Percentiles rank a stretch among this genome's conserved stretches.
Conservation (phyloP, 108 stramenopile genomes). For the Nannochloropsis gaditana region DNA sequence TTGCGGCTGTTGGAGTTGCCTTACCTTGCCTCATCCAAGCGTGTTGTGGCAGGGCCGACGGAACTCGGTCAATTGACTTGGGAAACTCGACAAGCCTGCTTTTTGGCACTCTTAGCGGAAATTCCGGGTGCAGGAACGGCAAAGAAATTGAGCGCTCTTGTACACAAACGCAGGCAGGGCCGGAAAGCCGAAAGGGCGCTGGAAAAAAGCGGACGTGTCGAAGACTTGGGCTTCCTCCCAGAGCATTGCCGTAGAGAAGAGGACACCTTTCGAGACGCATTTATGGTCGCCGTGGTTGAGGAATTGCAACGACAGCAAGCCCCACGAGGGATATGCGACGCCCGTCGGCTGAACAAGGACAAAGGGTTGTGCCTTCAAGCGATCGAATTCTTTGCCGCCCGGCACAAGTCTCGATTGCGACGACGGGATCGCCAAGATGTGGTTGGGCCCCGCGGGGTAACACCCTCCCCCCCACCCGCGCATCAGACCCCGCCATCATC, state of each 20-base stretch:
- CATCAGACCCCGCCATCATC: no score
- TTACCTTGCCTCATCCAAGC: neutral
- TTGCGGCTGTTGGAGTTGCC: neutral
- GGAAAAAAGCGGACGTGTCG: slow-evolving; percentile 5
- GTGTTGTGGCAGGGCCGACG: neutral
- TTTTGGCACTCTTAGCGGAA: slow-evolving; percentile 3
- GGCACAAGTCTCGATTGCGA: neutral
- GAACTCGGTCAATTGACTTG: neutral
- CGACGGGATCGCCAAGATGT: no score
- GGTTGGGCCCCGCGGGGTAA: no score
- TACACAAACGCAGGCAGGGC: slow-evolving; percentile 2
- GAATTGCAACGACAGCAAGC: slow-evolving; percentile 19
- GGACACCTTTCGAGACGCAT: neutral
- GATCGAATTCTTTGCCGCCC: neutral
- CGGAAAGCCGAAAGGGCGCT: neutral
- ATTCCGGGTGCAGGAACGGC: neutral
- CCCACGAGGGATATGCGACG: neutral
- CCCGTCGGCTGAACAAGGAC: neutral
- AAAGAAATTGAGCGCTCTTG: neutral
- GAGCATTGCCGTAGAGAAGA: slow-evolving; percentile 6
- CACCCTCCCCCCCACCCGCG: no score
- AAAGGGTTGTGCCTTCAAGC: slow-evolving; percentile 8
- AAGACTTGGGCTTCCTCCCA: neutral
- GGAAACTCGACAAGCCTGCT: neutral
- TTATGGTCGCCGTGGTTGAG: neutral